Percentiles rank a stretch among this genome's conserved stretches.
Evolutionary conservation across 2,329 filamentous ascomycete species (phyloP).

Genomic region (Sclerotinia sclerotiorum): DNA sequence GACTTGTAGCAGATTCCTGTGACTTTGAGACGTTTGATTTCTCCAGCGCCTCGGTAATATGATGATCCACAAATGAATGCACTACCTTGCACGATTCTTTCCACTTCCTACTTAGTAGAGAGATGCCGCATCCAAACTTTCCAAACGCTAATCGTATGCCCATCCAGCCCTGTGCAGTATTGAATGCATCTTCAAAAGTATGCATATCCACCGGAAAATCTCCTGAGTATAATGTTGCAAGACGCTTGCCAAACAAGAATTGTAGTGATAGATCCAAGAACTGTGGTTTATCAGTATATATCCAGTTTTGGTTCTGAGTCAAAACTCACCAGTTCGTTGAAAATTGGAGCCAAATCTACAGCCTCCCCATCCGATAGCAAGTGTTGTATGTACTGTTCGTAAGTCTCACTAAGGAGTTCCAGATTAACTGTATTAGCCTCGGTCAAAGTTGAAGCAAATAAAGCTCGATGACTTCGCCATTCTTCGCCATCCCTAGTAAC

Average conservation of each 20-base stretch:
- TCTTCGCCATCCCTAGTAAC: constrained; percentile 16
- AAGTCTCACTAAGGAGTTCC: not conserved
- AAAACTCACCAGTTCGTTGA: not conserved
- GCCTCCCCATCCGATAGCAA: not conserved
- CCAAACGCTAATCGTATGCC: constrained; percentile 13
- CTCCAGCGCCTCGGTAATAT: not conserved
- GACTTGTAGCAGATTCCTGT: not conserved
- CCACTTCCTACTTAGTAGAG: not conserved
- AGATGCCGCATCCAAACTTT: not conserved
- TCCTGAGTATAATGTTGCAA: not conserved
- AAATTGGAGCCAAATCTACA: constrained; percentile 2
- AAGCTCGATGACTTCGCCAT: constrained; percentile 1
- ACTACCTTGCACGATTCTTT: not conserved
- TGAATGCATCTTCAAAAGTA: constrained; percentile 9
- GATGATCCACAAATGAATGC: constrained; percentile 15
- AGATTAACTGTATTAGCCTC: constrained; percentile 7
- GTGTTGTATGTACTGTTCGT: not conserved
- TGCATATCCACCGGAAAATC: not conserved
- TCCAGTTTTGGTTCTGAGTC: not conserved
- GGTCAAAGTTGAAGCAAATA: constrained; percentile 14
- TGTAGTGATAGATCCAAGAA: constrained; percentile 19
- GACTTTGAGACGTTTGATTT: not conserved
- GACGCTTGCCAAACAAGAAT: constrained; percentile 10
- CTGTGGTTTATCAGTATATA: not conserved
- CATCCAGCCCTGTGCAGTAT: constrained; percentile 12